A percentile compares a stretch with the other conserved stretches of the same genome.
phyloP scores from a whole-genome alignment of 805 yeast species.

The Saccharomycopsis sp. region DNA sequence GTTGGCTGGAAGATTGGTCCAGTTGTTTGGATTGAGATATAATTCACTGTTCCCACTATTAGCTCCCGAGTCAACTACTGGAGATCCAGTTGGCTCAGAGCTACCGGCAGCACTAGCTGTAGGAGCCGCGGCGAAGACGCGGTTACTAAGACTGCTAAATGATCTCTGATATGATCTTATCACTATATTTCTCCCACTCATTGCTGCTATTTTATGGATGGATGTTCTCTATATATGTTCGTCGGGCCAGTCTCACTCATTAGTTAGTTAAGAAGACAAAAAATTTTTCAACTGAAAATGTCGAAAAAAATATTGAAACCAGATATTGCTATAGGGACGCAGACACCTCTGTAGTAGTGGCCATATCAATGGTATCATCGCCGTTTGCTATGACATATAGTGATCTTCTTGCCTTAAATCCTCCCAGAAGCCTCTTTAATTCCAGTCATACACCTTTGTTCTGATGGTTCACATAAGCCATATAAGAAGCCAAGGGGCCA shows the following conservation, averaged over 20 bases:
- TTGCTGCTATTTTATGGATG: not conserved
- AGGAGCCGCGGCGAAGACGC: not conserved
- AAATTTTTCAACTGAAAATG: not conserved
- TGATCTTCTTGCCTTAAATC: too few species aligned
- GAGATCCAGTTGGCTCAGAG: not conserved
- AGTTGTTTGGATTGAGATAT: slow-evolving; percentile 56
- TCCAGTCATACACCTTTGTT: too few species aligned
- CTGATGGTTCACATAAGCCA: too few species aligned
- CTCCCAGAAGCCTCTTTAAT: too few species aligned
- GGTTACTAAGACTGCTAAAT: not conserved
- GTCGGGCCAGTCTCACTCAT: too few species aligned
- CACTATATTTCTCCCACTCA: not conserved
- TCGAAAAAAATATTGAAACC: not conserved
- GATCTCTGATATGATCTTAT: not conserved
- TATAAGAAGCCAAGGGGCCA: too few species aligned
- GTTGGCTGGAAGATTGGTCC: slow-evolving; percentile 65
- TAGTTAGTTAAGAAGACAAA: not conserved
- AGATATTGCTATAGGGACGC: not conserved
- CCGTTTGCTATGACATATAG: too few species aligned
- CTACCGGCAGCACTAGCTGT: not conserved
- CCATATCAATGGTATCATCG: too few species aligned
- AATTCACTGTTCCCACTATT: slow-evolving; percentile 23
- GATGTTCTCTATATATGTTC: too few species aligned
- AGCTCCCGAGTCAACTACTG: not conserved
- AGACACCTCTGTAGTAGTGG: too few species aligned